phyloP scores from a whole-genome alignment of 345 rosid genomes.

The Syzygium oleosum region DNA sequence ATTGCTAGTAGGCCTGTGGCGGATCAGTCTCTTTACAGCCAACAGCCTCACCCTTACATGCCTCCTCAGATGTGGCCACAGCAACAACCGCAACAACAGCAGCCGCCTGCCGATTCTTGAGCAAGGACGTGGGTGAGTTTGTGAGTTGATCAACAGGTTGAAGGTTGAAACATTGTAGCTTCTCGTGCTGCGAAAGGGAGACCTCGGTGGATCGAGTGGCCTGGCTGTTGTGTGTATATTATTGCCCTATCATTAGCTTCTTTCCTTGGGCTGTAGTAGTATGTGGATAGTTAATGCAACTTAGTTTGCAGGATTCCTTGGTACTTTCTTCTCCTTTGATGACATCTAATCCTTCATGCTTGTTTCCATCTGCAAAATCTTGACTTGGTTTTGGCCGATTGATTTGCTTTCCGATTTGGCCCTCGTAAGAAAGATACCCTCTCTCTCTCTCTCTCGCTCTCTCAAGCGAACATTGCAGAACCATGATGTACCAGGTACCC shows the following conservation, averaged over 20 bases:
- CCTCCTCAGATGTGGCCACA: constrained; percentile 18
- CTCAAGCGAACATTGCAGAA: not conserved
- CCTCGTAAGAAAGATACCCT: not conserved
- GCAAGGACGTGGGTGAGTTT: not conserved
- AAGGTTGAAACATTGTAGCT: not conserved
- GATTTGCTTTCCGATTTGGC: not conserved
- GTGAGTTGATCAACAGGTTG: not conserved
- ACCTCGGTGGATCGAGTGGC: not conserved
- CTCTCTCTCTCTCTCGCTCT: not conserved
- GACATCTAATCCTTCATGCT: not conserved
- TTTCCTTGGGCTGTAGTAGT: not conserved
- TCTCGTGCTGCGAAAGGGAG: not conserved
- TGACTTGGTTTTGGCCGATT: not conserved
- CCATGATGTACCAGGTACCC: not conserved
- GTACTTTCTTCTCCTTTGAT: not conserved
- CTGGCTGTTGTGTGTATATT: not conserved
- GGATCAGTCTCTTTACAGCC: constrained; percentile 17
- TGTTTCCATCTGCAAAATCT: not conserved
- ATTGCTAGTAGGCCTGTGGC: not conserved
- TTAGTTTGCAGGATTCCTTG: not conserved
- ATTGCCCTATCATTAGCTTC: not conserved
- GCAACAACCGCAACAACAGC: constrained; percentile 9
- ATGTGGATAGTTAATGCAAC: not conserved
- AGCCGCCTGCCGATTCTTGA: not conserved
- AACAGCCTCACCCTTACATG: constrained; percentile 13